Evolutionary conservation across 1,139 yeast genomes (phyloP).

Genomic region (Suhomyces choctaworum): DNA sequence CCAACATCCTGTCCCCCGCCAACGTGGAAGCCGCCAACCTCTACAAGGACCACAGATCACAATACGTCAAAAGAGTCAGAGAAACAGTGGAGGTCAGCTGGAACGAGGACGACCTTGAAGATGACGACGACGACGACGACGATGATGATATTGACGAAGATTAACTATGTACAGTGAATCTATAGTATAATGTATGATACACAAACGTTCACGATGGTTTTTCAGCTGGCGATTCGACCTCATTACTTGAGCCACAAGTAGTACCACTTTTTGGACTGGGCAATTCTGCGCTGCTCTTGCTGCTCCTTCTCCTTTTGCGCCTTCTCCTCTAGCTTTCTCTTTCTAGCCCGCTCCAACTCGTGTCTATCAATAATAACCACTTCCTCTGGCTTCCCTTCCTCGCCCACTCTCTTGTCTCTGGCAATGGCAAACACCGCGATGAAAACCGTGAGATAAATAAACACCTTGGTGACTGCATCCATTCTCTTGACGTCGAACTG

Average conservation of each 20-base stretch:
- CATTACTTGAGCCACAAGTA: slow-evolving; percentile 41
- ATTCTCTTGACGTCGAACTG: slow-evolving; percentile 53
- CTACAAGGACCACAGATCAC: slow-evolving; percentile 92
- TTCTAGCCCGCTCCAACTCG: slow-evolving; percentile 30
- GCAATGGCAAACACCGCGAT: slow-evolving; percentile 46
- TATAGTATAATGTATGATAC: slow-evolving; percentile 5
- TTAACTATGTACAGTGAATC: slow-evolving; percentile 8
- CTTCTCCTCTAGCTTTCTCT: slow-evolving; percentile 14
- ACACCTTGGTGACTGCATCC: slow-evolving; percentile 56
- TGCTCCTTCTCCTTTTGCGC: slow-evolving; percentile 19
- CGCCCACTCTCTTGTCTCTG: slow-evolving; percentile 52
- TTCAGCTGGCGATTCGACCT: too few species aligned
- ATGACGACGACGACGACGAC: slow-evolving; percentile 52
- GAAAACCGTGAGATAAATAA: slow-evolving; percentile 48
- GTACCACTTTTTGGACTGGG: slow-evolving; percentile 36
- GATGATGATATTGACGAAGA: slow-evolving; percentile 39
- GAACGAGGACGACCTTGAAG: slow-evolving; percentile 62
- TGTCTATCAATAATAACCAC: slow-evolving; percentile 39
- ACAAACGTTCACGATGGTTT: too few species aligned
- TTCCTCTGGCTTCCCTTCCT: slow-evolving; percentile 48
- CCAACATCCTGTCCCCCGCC: slow-evolving; percentile 95
- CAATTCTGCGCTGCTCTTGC: slow-evolving; percentile 5
- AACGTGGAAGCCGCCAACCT: slow-evolving; percentile 97
- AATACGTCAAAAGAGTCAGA: slow-evolving; percentile 85
- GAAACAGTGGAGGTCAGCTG: slow-evolving; percentile 93